A percentile compares a stretch with the other conserved stretches of the same genome.
Conservation (phyloP, 1,139 yeast species). For the Diutina sp. region DNA sequence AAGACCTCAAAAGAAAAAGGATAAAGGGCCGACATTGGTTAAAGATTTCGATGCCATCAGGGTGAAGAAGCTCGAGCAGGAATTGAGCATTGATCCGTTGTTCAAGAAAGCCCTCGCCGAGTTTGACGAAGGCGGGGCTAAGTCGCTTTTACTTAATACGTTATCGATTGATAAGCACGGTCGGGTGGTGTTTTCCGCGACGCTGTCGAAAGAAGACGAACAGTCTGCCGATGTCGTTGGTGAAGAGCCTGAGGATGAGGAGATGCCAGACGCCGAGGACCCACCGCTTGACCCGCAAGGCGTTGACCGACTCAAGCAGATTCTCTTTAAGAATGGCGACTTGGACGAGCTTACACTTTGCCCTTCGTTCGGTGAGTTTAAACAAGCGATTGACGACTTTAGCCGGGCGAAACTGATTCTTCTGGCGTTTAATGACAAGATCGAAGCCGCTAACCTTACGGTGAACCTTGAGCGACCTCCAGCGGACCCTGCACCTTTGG, state of each 20-base stretch:
- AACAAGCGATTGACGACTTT: constrained; percentile 40
- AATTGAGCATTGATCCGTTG: constrained; percentile 72
- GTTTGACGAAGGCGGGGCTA: constrained; percentile 94
- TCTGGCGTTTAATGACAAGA: neutral
- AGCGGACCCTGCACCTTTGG: neutral
- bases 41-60: constrained; percentile 43
- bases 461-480: neutral
- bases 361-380: constrained; percentile 49
- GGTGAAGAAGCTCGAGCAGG: constrained; percentile 64
- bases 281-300: neutral
- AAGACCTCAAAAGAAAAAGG: constrained; percentile 24
- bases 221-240: constrained; percentile 3
- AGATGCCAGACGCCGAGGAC: constrained; percentile 1
- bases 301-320: neutral
- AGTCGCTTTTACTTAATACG: constrained; percentile 65
- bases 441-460: constrained; percentile 1
- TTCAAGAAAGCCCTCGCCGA: constrained; percentile 84
- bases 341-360: constrained; percentile 35
- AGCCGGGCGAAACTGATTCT: constrained; percentile 29
- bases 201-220: constrained; percentile 20
- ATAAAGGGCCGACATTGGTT: constrained; percentile 21
- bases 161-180: constrained; percentile 46
- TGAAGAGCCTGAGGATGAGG: constrained; percentile 7
- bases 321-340: neutral
- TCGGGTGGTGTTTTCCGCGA: constrained; percentile 51